These are phyloP conservation scores for Parasitella parasitica DNA, from an alignment of 371 early-diverging fungal genomes.

Conservation along the genomic window DNA sequence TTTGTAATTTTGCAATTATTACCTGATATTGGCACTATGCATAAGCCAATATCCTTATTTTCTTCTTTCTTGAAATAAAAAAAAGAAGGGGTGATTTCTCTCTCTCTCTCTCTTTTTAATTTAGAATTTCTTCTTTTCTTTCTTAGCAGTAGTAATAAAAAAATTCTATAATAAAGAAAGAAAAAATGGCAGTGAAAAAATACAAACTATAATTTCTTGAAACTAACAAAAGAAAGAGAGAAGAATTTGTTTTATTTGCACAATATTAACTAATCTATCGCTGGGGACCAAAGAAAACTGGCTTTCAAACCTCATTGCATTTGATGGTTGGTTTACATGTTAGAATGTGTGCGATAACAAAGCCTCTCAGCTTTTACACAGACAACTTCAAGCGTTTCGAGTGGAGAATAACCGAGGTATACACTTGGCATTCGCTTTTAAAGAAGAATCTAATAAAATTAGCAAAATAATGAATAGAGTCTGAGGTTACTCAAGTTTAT, in stretches of 20 bases:
- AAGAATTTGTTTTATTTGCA: not conserved
- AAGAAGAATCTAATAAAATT: too few relatives aligned
- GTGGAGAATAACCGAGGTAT: too few relatives aligned
- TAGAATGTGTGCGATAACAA: too few relatives aligned
- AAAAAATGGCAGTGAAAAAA: not conserved
- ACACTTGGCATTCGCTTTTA: too few relatives aligned
- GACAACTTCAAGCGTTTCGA: too few relatives aligned
- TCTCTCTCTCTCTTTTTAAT: not conserved
- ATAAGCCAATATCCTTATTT: slow-evolving; percentile 15
- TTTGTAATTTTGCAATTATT: not conserved
- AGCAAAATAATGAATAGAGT: too few relatives aligned
- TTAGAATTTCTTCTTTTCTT: not conserved
- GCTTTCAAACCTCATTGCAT: not conserved
- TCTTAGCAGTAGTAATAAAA: not conserved
- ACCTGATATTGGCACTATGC: slow-evolving; percentile 21
- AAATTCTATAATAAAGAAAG: not conserved
- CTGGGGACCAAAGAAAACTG: not conserved
- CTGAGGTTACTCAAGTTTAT: too few relatives aligned
- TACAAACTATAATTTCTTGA: not conserved
- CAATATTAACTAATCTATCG: not conserved
- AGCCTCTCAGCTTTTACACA: too few relatives aligned
- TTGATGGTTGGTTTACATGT: too few relatives aligned
- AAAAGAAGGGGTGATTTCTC: not conserved
- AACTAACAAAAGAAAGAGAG: not conserved
- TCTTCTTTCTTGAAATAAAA: not conserved